These are phyloP conservation scores for Leptographium flavum DNA, from an alignment of 2,329 filamentous ascomycete genomes.

Conservation along the genomic window DNA sequence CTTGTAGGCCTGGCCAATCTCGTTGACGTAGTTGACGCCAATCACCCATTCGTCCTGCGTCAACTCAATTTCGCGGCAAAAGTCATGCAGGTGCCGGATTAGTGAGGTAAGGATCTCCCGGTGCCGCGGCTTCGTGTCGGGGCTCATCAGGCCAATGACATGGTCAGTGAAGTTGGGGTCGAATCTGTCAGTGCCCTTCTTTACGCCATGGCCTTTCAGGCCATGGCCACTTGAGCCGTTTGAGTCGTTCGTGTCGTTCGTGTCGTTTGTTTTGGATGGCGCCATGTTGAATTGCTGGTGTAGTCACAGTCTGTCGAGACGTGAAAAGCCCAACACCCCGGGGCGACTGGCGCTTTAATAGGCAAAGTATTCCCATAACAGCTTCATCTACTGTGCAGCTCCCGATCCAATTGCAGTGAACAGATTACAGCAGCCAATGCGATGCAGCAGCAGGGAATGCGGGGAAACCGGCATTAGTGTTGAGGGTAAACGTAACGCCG, in stretches of 20 bases:
- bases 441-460: not conserved
- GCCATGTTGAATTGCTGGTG: too few species aligned
- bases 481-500: too few species aligned
- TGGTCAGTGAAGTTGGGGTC: conserved; percentile 64
- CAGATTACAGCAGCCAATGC: not conserved
- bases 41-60: conserved; percentile 69
- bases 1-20: conserved; percentile 54
- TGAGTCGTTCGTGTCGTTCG: not conserved
- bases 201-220: conserved; percentile 7
- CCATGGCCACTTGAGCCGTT: not conserved
- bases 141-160: conserved; percentile 62
- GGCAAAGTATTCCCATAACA: not conserved
- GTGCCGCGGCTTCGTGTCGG: conserved; percentile 53
- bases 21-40: conserved; percentile 45
- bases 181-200: conserved; percentile 29
- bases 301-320: not conserved
- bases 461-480: not conserved
- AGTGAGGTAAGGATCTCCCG: conserved; percentile 53
- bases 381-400: not conserved
- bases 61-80: conserved; percentile 64
- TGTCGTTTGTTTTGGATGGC: not conserved
- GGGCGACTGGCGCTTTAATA: too few species aligned
- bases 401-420: not conserved
- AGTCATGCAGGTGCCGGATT: conserved; percentile 67
- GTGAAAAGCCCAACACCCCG: not conserved